These are phyloP conservation scores for Lanmaoa pseudosensibilis DNA, from an alignment of 768 basidiomycete species.

Conservation along the genomic window DNA sequence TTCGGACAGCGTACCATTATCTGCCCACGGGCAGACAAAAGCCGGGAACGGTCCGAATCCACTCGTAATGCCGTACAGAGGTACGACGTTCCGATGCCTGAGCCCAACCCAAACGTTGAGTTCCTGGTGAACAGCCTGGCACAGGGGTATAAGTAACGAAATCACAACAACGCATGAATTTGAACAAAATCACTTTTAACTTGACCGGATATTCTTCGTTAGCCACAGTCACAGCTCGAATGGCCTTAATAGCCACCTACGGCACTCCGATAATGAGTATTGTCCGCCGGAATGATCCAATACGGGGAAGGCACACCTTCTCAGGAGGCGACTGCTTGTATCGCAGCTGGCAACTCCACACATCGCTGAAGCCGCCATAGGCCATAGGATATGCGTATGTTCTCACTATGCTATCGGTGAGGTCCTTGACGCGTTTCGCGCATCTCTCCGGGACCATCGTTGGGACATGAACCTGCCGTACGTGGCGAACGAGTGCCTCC, in stretches of 20 bases:
- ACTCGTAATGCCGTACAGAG: constrained; percentile 27
- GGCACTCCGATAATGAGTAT: not conserved
- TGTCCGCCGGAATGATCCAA: not conserved
- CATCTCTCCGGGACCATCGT: not conserved
- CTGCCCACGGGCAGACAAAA: constrained; percentile 37
- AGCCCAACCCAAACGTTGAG: constrained; percentile 32
- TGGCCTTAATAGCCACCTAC: constrained; percentile 31
- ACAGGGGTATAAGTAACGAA: constrained; percentile 1
- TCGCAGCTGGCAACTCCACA: constrained; percentile 26
- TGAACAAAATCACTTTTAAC: constrained; percentile 8
- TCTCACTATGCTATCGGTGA: constrained; percentile 20
- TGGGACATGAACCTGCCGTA: not conserved
- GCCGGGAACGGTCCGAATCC: constrained; percentile 32
- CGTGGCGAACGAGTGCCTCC: not conserved
- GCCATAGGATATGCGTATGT: constrained; percentile 23
- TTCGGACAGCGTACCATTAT: constrained; percentile 31
- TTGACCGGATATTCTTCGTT: constrained; percentile 10
- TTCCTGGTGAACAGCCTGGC: constrained; percentile 30
- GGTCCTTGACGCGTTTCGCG: constrained; percentile 1
- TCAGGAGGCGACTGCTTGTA: not conserved
- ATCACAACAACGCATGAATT: not conserved
- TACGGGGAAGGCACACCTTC: constrained; percentile 10
- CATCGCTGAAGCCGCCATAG: constrained; percentile 31
- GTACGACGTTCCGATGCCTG: constrained; percentile 30
- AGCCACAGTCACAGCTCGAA: constrained; percentile 13